Base-by-base conservation (phyloP, 2,329 filamentous ascomycete genomes). In the Paraphaeosphaeria sporulosa region DNA sequence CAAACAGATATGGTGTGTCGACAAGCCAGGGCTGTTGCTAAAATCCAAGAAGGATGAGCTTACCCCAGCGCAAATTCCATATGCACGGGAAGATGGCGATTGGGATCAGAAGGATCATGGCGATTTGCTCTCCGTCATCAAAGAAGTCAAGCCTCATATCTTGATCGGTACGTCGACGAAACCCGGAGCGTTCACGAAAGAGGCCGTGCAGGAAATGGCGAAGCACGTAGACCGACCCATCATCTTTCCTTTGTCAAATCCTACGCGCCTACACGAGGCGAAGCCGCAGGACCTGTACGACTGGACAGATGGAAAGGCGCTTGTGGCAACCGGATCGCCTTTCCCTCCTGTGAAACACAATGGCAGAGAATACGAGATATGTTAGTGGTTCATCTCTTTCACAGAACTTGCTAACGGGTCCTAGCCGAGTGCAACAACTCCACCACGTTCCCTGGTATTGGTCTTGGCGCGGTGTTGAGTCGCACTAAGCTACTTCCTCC, bases 381-480 rank as follows among this genome's bases (percentile, higher is more conserved):
- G 83, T 84, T 71, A 70, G 79, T 72, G 10, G 7, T 12, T 25
- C 15, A 30, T 32, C 17, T 10, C 12, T 32, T 7, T 15, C 1
- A 30, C 25, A 40, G 6, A 43, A 25, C 61, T 15, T 6, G 40
- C 71, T 44, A 68, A 47, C n/a, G 15, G 17, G 4, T 23, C 15
- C 12, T 85, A 71, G 92, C 92, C 25, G 93, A 96, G 77, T 96
- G 93, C 80, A 96, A 96, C 80, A 96, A 96, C 79, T 90, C 88
- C 0, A 91, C 91, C 36, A 90, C 90, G 17, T 96, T 96, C 76
- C 93, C 93, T 0, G 92, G 92, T 0, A 94, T 96, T 60, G 93
- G 92, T 0, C 87, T 96, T 0, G 93, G 92, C 12, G 86, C 86
- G 8, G 86, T 97, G 0, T 85, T 96, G 1, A 89, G 84, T 27